These are phyloP conservation scores for Russula dissimulans DNA, from an alignment of 768 basidiomycete genomes.

Conservation along the genomic window DNA sequence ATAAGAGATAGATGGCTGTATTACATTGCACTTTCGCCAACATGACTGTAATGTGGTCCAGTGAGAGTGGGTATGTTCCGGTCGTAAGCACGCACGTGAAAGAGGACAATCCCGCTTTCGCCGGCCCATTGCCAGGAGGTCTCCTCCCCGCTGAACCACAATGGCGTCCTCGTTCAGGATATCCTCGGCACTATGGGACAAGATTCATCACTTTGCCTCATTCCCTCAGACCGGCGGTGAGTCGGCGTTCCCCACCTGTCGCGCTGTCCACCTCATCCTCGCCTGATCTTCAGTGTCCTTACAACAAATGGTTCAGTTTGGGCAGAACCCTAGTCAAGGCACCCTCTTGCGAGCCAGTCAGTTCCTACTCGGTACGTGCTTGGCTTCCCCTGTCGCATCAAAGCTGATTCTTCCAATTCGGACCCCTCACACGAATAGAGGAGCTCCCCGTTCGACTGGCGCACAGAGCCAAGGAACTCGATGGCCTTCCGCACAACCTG, in stretches of 20 bases:
- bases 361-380: conserved; percentile 64
- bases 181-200: conserved; percentile 73
- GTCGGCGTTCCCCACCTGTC: conserved; percentile 21
- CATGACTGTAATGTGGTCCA: too few species aligned
- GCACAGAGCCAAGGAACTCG: conserved; percentile 92
- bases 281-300: conserved; percentile 58
- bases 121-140: neutral
- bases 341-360: conserved; percentile 89
- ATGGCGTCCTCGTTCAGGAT: conserved; percentile 56
- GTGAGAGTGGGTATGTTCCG: too few species aligned
- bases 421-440: conserved; percentile 38
- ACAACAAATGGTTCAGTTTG: conserved; percentile 97
- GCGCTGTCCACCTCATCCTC: neutral
- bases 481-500: conserved; percentile 86
- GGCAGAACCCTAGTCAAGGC: conserved; percentile 91
- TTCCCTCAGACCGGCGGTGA: conserved; percentile 88
- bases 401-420: neutral
- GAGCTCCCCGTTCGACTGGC: conserved; percentile 92
- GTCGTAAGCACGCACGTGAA: conserved; percentile 4
- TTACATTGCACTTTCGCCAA: too few species aligned
- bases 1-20: too few species aligned
- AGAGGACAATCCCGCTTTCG: neutral
- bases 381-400: conserved; percentile 1
- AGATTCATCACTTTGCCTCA: conserved; percentile 82
- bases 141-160: neutral